Conservation (phyloP, 768 basidiomycete genomes). For the Pisolithus tinctorius region DNA sequence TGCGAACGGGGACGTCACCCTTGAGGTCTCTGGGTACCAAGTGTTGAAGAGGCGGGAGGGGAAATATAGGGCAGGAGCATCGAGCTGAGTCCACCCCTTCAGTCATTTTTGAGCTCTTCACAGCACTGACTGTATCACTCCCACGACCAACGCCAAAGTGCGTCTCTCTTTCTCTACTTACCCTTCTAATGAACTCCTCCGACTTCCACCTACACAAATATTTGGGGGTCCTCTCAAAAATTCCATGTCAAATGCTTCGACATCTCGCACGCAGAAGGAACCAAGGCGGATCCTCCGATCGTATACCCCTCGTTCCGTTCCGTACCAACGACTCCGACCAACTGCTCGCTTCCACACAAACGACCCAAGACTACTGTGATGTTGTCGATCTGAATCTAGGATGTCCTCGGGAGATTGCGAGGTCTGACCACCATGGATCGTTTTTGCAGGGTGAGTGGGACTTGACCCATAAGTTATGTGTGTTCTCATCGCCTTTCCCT, state of each 20-base stretch:
- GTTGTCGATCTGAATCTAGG: conserved; percentile 93
- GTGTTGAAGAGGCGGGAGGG: too few species aligned
- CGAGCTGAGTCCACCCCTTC: too few species aligned
- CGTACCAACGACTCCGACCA: conserved; percentile 84
- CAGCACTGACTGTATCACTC: conserved; percentile 38
- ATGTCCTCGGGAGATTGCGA: conserved; percentile 90
- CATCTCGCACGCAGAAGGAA: conserved; percentile 50
- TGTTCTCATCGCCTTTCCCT: background rate
- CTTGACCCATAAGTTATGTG: conserved; percentile 68
- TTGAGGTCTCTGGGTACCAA: too few species aligned
- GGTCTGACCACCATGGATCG: conserved; percentile 71
- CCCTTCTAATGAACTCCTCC: background rate
- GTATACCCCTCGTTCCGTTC: conserved; percentile 89
- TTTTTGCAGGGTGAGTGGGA: conserved; percentile 75
- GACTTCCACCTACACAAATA: conserved; percentile 43
- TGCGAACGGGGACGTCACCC: too few species aligned
- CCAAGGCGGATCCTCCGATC: conserved; percentile 71
- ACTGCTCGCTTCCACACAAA: conserved; percentile 69
- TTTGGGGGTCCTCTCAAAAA: conserved; percentile 31
- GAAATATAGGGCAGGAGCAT: too few species aligned
- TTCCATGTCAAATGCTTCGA: conserved; percentile 58
- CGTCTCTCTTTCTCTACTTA: background rate
- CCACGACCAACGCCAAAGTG: conserved; percentile 98
- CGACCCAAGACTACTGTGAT: conserved; percentile 76
- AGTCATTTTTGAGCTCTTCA: too few species aligned